A percentile compares a stretch with the other conserved stretches of the same genome.
These are phyloP conservation scores for Metschnikowia lachancei DNA, from an alignment of 805 yeast genomes.

Conservation along the genomic window DNA sequence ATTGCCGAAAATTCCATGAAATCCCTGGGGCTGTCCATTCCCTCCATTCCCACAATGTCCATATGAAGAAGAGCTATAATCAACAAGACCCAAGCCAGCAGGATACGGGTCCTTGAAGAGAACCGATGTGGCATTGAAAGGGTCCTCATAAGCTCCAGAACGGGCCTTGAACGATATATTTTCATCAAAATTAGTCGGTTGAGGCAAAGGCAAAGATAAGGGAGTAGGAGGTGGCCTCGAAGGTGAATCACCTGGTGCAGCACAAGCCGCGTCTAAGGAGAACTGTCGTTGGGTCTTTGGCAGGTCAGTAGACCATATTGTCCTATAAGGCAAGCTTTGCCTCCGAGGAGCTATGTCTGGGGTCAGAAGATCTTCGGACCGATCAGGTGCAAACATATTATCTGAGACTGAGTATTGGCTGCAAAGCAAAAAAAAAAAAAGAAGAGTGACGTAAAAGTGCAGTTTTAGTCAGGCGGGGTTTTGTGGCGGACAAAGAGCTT, in stretches of 20 bases:
- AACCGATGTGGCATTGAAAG: neutral
- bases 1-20: neutral
- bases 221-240: constrained; percentile 9
- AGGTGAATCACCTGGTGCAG: neutral
- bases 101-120: constrained; percentile 2
- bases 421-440: constrained; percentile 7
- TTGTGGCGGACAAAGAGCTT: neutral
- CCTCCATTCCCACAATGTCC: neutral
- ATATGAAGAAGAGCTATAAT: neutral
- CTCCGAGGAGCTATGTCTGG: neutral
- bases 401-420: constrained; percentile 1
- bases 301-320: constrained; percentile 14
- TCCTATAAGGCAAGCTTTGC: constrained; percentile 6
- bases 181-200: neutral
- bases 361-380: neutral
- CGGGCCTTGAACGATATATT: neutral
- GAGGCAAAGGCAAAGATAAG: constrained; percentile 10
- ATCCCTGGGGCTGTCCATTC: neutral
- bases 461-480: neutral
- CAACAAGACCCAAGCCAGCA: constrained; percentile 6
- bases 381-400: constrained; percentile 6
- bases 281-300: constrained; percentile 7
- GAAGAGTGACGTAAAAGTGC: neutral
- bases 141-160: too few species aligned
- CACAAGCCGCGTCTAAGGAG: constrained; percentile 8